Evolutionary conservation across 305 asterid species (phyloP), one percentile per base, ranked within the genome.

Genomic region (Caryopteris hybrid): DNA sequence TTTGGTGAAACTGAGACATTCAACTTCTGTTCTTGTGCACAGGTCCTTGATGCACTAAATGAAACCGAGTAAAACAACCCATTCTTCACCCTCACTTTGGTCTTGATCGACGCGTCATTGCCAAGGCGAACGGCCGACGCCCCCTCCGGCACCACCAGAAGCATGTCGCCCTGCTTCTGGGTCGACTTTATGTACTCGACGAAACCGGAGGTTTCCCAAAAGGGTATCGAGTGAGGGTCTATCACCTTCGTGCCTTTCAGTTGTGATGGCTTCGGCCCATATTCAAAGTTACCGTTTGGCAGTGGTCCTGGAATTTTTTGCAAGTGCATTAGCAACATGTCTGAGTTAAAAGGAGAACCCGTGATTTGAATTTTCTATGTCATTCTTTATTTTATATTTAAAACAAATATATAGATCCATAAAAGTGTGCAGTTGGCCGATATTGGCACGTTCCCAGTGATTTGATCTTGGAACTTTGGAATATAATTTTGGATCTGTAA

Each of bases 81-180:
- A 0, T 69, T 87, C 5, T 55, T 55, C 25, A 87, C 90, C 42
- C 59, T 73, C 27, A 82, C 74, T 48, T 70, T 84, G 5, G 87
- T 81, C 79, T 78, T 89, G 55, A 87, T 81, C 22, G 88, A 76
- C 1, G 93, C 91, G 14, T 80, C 86, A 29, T 86, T 84, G 2
- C 96, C 96, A 0, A 89, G 88, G 47, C 94, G 81, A 9, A 89
- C 83, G 21, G 90, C 96, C 7, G 82, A 86, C 20, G 80, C 74
- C 0, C 96, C 96, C 83, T 85, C 89, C 3, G 96, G 96, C 54
- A 88, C 96, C 53, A 85, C 82, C 52, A 88, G 74, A 39, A 86
- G 7, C 96, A 88, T 88, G 72, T 86, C 90, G 31, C 96, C 96
- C 63, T 86, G 96, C 17, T 78, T 86, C 17, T 89, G 90, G 10